phyloP scores from a whole-genome alignment of 1,284 basidiomycete genomes.

The Chalciporus sp. region DNA sequence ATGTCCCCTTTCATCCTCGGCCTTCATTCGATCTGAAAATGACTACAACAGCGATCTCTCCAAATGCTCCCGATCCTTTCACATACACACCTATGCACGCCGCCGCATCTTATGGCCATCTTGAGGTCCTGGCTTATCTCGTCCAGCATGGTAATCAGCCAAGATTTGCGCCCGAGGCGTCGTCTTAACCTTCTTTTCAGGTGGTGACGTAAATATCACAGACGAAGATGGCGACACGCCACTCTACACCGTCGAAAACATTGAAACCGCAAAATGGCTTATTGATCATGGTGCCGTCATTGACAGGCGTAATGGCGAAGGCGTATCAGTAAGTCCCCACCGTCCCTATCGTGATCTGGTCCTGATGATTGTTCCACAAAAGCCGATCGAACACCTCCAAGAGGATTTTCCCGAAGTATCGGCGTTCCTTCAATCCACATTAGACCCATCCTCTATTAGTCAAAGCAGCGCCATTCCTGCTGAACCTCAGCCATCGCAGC shows the following conservation, averaged over 20 bases:
- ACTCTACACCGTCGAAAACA: slow-evolving; percentile 84
- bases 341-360: neutral
- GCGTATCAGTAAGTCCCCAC: slow-evolving; percentile 65
- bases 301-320: slow-evolving; percentile 66
- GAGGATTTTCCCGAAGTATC: slow-evolving; percentile 85
- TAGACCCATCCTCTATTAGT: slow-evolving; percentile 33
- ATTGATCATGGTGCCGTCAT: slow-evolving; percentile 80
- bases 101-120: slow-evolving; percentile 89
- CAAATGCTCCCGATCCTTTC: slow-evolving; percentile 75
- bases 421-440: slow-evolving; percentile 59
- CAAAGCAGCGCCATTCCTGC: slow-evolving; percentile 17
- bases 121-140: slow-evolving; percentile 78
- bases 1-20: slow-evolving; percentile 33
- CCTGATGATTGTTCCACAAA: slow-evolving; percentile 10
- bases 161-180: slow-evolving; percentile 5
- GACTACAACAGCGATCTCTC: slow-evolving; percentile 59
- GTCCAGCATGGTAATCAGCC: slow-evolving; percentile 59
- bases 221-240: slow-evolving; percentile 92
- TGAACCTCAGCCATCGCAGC: slow-evolving; percentile 55
- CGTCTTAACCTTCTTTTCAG: slow-evolving; percentile 38
- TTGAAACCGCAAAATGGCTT: slow-evolving; percentile 78
- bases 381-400: slow-evolving; percentile 76
- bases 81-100: slow-evolving; percentile 95
- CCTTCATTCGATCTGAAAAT: slow-evolving; percentile 26
- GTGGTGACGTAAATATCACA: slow-evolving; percentile 85